These are phyloP conservation scores for Coprinellus micaceus DNA, from an alignment of 768 basidiomycete genomes.

Conservation along the genomic window DNA sequence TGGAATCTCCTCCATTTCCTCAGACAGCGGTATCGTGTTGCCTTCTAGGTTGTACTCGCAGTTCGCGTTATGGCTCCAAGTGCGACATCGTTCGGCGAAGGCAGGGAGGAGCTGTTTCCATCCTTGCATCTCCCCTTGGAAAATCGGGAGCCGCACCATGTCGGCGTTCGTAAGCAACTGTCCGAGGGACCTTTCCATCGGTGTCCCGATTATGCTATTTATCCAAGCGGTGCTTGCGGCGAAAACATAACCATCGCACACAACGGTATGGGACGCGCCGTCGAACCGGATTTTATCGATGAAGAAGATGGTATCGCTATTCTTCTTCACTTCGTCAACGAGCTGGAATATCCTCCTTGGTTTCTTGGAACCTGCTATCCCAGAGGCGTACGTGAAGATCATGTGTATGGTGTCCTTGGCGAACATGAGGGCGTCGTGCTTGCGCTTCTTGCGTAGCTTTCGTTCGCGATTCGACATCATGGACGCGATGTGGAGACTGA, in stretches of 20 bases:
- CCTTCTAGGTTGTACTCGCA: conserved; percentile 41
- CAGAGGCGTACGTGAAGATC: conserved; percentile 1
- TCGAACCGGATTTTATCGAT: conserved; percentile 46
- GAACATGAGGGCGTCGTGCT: conserved; percentile 20
- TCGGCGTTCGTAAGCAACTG: conserved; percentile 7
- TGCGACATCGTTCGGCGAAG: conserved; percentile 50
- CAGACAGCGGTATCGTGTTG: conserved; percentile 34
- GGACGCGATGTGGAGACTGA: conserved; percentile 25
- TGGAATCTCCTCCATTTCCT: conserved; percentile 34
- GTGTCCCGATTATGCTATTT: conserved; percentile 10
- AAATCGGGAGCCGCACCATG: conserved; percentile 17
- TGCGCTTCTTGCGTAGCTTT: conserved; percentile 16
- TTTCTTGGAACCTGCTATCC: neutral
- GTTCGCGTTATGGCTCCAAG: conserved; percentile 41
- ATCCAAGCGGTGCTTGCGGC: conserved; percentile 18
- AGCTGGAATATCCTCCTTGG: conserved; percentile 16
- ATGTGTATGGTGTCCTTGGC: conserved; percentile 29
- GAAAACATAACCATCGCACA: conserved; percentile 48
- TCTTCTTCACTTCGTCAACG: conserved; percentile 4
- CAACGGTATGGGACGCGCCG: conserved; percentile 43
- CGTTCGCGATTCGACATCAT: conserved; percentile 29
- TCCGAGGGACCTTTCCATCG: conserved; percentile 16
- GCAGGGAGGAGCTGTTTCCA: conserved; percentile 54
- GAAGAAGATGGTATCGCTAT: conserved; percentile 40
- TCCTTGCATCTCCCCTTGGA: conserved; percentile 32